Conservation (phyloP, 495 filamentous ascomycete genomes). For the Penicillium robsamsonii region DNA sequence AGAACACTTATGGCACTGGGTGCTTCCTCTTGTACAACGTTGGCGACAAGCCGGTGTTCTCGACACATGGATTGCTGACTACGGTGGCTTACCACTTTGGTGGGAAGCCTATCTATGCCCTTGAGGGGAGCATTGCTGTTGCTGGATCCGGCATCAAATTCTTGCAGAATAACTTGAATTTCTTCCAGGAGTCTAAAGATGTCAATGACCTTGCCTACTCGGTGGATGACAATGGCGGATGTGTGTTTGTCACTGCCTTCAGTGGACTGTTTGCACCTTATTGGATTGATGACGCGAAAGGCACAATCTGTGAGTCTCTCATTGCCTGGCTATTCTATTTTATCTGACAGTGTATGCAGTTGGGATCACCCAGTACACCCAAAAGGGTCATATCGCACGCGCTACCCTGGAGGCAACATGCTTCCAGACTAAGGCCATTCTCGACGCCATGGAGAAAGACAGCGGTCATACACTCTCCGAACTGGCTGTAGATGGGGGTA, state of each 20-base stretch:
- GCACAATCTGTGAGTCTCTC: conserved; percentile 69
- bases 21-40: conserved; percentile 96
- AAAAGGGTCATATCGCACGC: conserved; percentile 87
- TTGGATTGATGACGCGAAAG: conserved; percentile 95
- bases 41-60: conserved; percentile 84
- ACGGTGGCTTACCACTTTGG: conserved; percentile 81
- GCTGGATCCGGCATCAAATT: conserved; percentile 89
- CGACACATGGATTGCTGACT: conserved; percentile 82
- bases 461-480: conserved; percentile 74
- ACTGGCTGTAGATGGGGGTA: conserved; percentile 89
- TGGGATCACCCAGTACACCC: conserved; percentile 88
- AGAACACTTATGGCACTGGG: conserved; percentile 96
- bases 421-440: conserved; percentile 92
- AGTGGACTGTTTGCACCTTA: conserved; percentile 95
- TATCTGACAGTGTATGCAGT: conserved; percentile 41
- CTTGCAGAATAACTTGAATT: conserved; percentile 80
- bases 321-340: not conserved
- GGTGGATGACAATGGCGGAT: conserved; percentile 84
- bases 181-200: conserved; percentile 70
- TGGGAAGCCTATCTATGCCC: conserved; percentile 76
- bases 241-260: conserved; percentile 94
- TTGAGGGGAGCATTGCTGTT: conserved; percentile 94
- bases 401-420: conserved; percentile 94
- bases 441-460: conserved; percentile 93
- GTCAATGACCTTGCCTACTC: conserved; percentile 77